phyloP scores from a whole-genome alignment of 2,329 filamentous ascomycete species.

The Paraphaeosphaeria sporulosa region DNA sequence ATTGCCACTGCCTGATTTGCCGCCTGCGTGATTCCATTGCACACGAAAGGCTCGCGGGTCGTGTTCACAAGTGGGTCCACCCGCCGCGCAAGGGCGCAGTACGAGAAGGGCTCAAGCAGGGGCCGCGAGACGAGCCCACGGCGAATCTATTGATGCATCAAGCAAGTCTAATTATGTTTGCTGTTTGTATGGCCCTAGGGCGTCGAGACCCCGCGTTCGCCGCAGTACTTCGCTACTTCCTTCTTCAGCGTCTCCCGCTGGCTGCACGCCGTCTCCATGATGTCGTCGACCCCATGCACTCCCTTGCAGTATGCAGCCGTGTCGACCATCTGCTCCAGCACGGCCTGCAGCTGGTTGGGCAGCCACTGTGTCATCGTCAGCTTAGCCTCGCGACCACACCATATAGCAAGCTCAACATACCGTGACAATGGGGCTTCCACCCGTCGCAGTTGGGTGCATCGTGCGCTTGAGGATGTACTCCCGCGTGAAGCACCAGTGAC shows the following conservation, averaged over 20 bases:
- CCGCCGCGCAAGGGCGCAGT: background rate
- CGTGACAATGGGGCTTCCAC: slow-evolving; percentile 82
- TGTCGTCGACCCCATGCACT: slow-evolving; percentile 60
- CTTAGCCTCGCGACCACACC: slow-evolving; percentile 15
- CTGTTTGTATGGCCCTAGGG: slow-evolving; percentile 19
- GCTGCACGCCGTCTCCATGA: slow-evolving; percentile 71
- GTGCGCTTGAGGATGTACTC: slow-evolving; percentile 86
- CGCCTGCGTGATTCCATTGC: background rate
- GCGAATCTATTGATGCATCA: background rate
- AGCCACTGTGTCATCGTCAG: slow-evolving; percentile 63
- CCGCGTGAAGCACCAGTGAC: slow-evolving; percentile 85
- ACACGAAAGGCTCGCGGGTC: background rate
- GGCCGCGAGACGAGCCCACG: background rate
- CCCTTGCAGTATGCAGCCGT: slow-evolving; percentile 61
- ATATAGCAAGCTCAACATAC: slow-evolving; percentile 34
- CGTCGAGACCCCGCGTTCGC: slow-evolving; percentile 61
- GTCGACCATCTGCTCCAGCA: slow-evolving; percentile 73
- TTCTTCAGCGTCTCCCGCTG: slow-evolving; percentile 73
- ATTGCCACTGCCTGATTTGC: background rate
- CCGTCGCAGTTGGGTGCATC: slow-evolving; percentile 78
- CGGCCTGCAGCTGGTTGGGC: slow-evolving; percentile 79
- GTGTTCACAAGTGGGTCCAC: background rate
- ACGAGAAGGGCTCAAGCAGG: slow-evolving; percentile 18
- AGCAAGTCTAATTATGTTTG: background rate
- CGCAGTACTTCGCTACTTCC: slow-evolving; percentile 79